Percentiles rank a stretch among this genome's conserved stretches.
Evolutionary conservation across 2,329 filamentous ascomycete species (phyloP).

Genomic region (Colletotrichum plurivorum): DNA sequence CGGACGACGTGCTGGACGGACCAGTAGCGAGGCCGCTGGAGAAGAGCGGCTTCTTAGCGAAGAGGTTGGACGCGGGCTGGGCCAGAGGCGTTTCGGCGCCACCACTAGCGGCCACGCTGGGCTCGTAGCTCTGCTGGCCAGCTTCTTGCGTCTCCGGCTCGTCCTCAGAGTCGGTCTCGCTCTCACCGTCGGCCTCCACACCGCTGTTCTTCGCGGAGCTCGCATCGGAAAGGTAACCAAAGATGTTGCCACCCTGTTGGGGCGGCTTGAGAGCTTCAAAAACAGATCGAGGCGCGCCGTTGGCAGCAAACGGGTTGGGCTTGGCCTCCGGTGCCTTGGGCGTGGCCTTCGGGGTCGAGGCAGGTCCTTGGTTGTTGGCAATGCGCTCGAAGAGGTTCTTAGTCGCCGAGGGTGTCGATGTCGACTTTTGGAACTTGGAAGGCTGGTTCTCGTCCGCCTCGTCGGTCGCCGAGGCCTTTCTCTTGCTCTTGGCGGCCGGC

Average conservation of each 20-base stretch:
- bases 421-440: constrained; percentile 64
- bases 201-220: constrained; percentile 70
- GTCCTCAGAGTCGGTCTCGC: constrained; percentile 59
- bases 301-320: constrained; percentile 51
- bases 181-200: constrained; percentile 62
- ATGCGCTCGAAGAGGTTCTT: constrained; percentile 71
- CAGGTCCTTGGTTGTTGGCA: constrained; percentile 62
- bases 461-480: constrained; percentile 62
- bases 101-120: constrained; percentile 58
- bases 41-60: constrained; percentile 48
- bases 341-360: constrained; percentile 48
- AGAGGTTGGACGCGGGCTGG: constrained; percentile 51
- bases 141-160: constrained; percentile 59
- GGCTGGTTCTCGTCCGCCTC: constrained; percentile 63
- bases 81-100: constrained; percentile 56
- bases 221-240: constrained; percentile 71
- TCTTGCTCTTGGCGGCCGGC: constrained; percentile 65
- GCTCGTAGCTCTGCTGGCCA: constrained; percentile 59
- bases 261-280: constrained; percentile 56
- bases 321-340: constrained; percentile 49
- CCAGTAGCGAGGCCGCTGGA: constrained; percentile 39
- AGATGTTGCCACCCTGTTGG: constrained; percentile 63
- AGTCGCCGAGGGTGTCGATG: constrained; percentile 63
- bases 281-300: constrained; percentile 58
- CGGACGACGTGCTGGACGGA: constrained; percentile 55